Conservation (phyloP, 768 basidiomycete species). For the Tylopilus balloui region DNA sequence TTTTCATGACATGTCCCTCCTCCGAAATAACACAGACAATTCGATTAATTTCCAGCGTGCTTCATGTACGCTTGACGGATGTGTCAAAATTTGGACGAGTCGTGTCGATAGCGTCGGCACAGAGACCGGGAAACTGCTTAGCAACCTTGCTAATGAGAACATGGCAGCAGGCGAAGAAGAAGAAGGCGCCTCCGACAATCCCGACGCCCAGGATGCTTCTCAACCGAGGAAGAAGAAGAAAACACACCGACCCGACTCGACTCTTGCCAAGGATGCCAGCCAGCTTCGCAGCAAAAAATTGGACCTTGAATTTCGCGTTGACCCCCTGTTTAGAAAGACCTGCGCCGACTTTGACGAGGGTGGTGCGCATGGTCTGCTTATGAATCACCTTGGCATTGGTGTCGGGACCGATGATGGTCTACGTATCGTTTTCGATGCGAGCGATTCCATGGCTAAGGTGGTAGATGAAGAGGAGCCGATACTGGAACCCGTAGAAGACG, state of each 20-base stretch:
- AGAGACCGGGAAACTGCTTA: constrained; percentile 92
- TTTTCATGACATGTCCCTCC: constrained; percentile 95
- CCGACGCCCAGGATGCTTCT: constrained; percentile 61
- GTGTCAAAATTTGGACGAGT: constrained; percentile 99
- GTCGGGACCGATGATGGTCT: constrained; percentile 76
- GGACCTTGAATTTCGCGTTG: constrained; percentile 93
- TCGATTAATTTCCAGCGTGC: constrained; percentile 99
- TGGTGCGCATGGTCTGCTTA: constrained; percentile 89
- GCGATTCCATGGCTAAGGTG: constrained; percentile 79
- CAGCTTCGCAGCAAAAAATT: constrained; percentile 87
- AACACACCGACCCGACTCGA: constrained; percentile 67
- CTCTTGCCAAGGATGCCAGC: constrained; percentile 81
- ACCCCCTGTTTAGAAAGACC: constrained; percentile 96
- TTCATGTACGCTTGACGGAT: constrained; percentile 94
- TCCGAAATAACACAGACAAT: constrained; percentile 90
- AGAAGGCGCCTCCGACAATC: constrained; percentile 57
- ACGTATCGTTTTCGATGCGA: constrained; percentile 93
- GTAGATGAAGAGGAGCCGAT: constrained; percentile 64
- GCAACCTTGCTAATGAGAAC: constrained; percentile 74
- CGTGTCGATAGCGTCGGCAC: constrained; percentile 96
- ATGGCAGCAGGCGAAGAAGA: constrained; percentile 52
- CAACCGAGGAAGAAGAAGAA: constrained; percentile 59
- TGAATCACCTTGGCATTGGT: constrained; percentile 89
- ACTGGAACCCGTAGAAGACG: constrained; percentile 63
- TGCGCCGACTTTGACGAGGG: constrained; percentile 99